Evolutionary conservation across 2,329 filamentous ascomycete genomes (phyloP), one percentile per base, ranked within the genome.

Genomic region (Xenosphaeropsis pyriputrescens): DNA sequence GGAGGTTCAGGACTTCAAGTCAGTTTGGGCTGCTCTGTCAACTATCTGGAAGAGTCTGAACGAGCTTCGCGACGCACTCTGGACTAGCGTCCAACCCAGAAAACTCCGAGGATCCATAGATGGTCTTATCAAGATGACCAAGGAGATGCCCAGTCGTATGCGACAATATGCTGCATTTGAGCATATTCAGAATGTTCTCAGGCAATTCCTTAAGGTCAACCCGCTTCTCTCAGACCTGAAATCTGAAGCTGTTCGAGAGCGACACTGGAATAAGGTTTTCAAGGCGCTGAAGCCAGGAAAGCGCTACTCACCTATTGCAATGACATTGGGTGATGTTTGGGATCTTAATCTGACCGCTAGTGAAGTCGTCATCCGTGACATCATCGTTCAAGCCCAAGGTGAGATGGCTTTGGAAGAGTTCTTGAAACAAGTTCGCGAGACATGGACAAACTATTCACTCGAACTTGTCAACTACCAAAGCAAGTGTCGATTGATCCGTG

Each of bases 141-240:
- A 94, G 62, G 89, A 96, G 45, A 96, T 98, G 91, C 91, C 93
- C 0, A 94, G 86, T 59, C 79, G 91, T 42, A 96, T 98, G 89
- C 79, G 93, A 43, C 93, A 98, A 54, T 99, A 99, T 58, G 89
- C 93, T 49, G 93, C 93, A n/a, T 99, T 98, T 55, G 93, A 98
- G 59, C 89, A 98, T 53, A 86, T 98, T 30, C 93, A 98, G 56
- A 85, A 76, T 45, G 83, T 93, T 19, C 72, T 98, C 31, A 82
- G 86, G 33, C 79, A 88, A 44, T 72, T 93, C 35, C 70, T 95
- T 45, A 96, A 94, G 57, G 85, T 93, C 49, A 98, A 96, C 53
- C 69, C 79, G 9, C 69, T 95, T 26, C 69, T 99, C 3, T 74
- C 78, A 4, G 91, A 98, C 46, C 70, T 99, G 58, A 94, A 95